Percentiles rank a stretch among this genome's conserved stretches.
phyloP scores from a whole-genome alignment of 495 filamentous ascomycete species.

The Apiosordaria backusii region DNA sequence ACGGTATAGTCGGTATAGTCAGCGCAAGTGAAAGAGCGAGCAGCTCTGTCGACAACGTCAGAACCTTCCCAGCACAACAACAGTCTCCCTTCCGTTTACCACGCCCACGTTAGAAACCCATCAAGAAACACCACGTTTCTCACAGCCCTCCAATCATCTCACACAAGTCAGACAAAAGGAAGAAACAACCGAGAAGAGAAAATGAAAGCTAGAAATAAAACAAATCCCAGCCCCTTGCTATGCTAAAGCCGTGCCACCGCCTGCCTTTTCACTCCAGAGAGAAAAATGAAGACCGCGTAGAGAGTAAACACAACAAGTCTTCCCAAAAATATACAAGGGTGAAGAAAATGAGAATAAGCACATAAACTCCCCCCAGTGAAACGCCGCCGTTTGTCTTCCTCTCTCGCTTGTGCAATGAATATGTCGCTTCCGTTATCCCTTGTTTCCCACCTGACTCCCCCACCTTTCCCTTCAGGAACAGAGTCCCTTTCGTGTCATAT shows the following conservation, averaged over 20 bases:
- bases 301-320: not conserved
- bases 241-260: not conserved
- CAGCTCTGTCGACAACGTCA: too few species aligned
- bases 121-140: not conserved
- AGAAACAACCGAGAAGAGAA: not conserved
- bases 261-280: not conserved
- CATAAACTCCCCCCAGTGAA: not conserved
- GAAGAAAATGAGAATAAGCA: not conserved
- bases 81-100: not conserved
- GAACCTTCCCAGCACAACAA: too few species aligned
- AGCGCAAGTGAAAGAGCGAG: too few species aligned
- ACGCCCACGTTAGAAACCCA: not conserved
- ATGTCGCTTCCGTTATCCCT: not conserved
- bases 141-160: not conserved
- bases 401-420: not conserved
- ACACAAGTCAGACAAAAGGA: conserved; percentile 1
- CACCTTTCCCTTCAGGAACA: not conserved
- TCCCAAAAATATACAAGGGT: not conserved
- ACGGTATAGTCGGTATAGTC: too few species aligned
- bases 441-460: not conserved
- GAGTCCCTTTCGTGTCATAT: not conserved
- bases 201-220: not conserved
- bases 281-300: not conserved
- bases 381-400: not conserved
- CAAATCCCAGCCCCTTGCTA: not conserved